A percentile compares a stretch with the other conserved stretches of the same genome.
These are phyloP conservation scores for Botryobasidium botryosum DNA, from an alignment of 768 basidiomycete genomes.

Conservation along the genomic window DNA sequence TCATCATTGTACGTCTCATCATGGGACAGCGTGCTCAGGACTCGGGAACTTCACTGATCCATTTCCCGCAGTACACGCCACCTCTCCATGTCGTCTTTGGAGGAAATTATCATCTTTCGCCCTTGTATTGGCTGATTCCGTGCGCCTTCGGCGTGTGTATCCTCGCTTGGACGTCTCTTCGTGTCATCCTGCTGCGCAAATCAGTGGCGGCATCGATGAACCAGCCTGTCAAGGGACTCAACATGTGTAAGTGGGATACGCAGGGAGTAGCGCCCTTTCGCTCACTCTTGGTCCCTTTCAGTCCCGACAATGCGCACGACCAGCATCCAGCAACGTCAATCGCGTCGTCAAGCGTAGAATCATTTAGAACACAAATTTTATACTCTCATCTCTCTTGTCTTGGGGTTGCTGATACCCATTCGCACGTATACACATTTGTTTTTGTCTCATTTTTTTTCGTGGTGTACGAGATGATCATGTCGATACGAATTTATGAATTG, in stretches of 20 bases:
- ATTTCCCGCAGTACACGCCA: constrained; percentile 43
- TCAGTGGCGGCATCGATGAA: constrained; percentile 37
- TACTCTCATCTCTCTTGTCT: too few relatives aligned
- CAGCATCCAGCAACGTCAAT: constrained; percentile 17
- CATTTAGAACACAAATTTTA: too few relatives aligned
- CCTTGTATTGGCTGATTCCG: constrained; percentile 54
- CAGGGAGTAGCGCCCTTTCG: too few relatives aligned
- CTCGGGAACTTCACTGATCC: background rate
- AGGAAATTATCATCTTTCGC: constrained; percentile 37
- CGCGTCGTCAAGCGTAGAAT: too few relatives aligned
- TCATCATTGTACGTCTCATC: constrained; percentile 33
- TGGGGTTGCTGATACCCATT: too few relatives aligned
- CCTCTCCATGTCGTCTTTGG: constrained; percentile 54
- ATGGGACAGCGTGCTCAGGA: too few relatives aligned
- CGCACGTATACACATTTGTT: too few relatives aligned
- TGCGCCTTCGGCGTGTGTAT: constrained; percentile 39
- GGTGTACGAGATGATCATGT: too few relatives aligned
- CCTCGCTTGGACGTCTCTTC: constrained; percentile 39
- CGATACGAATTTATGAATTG: too few relatives aligned
- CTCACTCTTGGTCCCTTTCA: constrained; percentile 14
- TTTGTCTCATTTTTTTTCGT: too few relatives aligned
- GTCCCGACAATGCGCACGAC: constrained; percentile 30
- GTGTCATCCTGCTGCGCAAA: constrained; percentile 40
- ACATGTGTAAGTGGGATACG: constrained; percentile 42
- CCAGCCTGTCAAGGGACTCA: constrained; percentile 47